Base-by-base conservation (phyloP, 371 early-diverging fungal species). In the Mucor plumbeus region DNA sequence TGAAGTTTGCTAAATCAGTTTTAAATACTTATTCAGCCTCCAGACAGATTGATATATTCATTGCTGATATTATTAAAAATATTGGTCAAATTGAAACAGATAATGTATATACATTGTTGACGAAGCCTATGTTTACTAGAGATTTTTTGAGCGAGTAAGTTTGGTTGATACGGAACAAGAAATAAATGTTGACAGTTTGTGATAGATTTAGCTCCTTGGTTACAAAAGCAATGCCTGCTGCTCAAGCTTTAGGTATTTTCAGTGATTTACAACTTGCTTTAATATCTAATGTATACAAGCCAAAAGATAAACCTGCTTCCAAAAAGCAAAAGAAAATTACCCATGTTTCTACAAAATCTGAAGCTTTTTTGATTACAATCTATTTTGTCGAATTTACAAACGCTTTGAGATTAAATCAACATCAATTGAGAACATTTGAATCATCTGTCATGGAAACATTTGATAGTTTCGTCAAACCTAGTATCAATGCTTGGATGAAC, bases 1-100 rank as follows among this genome's bases (percentile, higher is more conserved):
- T 69, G 26, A 55, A 31, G 7, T 67, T 83, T 48, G 71, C 74
- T 2, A 68, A 63, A 19, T 73, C 79, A 11, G 67, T 80, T 38
- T 53, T 83, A 19, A 59, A 69, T 14, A 69, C 73, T 0, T 85
- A 82, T 35, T 68, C 86, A 34, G 85, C 81, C 15, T 80, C 88
- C 5, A 74, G 88, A 59, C 85, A 87, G 43, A 65, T 87, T n/a
- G 81, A 82, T 59, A 65, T 64, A 17, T 83, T 82, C 55, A 48
- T 85, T 35, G 64, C 69, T 5, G 85, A 85, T 8, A 60, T 85
- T 0, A 74, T 85, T 3, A 48, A 56, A 8, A 63, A 80, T 33
- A 61, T 87, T 5, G 68, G 72, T 0, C 41, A 47, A 3, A 61
- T 75, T 17, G 48, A 65, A 3, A 58, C 57, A 9, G 59, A 64